Base-by-base conservation (phyloP, 225 moss, liverwort and hornwort species). In the Antitrichia curtipendula region DNA sequence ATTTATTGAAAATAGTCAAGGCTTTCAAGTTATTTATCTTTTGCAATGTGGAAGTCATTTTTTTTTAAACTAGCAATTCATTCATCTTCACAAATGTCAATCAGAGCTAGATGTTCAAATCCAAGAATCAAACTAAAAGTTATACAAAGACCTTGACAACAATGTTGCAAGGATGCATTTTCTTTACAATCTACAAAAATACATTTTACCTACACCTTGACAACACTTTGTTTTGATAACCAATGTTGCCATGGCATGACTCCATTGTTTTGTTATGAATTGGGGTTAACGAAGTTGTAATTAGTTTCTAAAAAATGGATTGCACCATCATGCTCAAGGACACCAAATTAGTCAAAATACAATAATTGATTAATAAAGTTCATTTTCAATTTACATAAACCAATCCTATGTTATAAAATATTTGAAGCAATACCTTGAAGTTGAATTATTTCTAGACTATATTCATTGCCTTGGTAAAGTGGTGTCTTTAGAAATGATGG, bases 51-150 rank as follows among this genome's bases (percentile, higher is more conserved):
- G 7, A 12, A 19, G 1, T 31, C 17, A 45, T 10, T 73, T 40
- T 40, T n/a, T 7, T 40, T 32, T 49, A 0, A 73, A 47, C 12
- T 47, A 47, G 2, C 2, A 31, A 0, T 29, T 47, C 5, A 0
- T 3, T 5, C 1, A 3, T 47, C 4, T 10, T 10, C 0, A 9
- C 19, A 73, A 31, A 73, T 28, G 49, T 7, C 12, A 31, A 31
- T 47, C 47, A 47, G 31, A 47, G 0, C 11, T 47, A 16, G 5
- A 49, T 49, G 7, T 49, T 74, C 7, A 32, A 74, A 18, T 1
- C 3, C 2, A 4, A 31, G 1, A 49, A 19, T 49, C 19, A 19
- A 73, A 49, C 4, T 31, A 19, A 19, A 31, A 49, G 17, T 49
- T 49, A 19, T 20, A 31, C 7, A 31, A 49, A 73, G 31, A 49